These are phyloP conservation scores for Pleoardoris graminearum DNA, from an alignment of 2,329 filamentous ascomycete genomes.

Conservation along the genomic window DNA sequence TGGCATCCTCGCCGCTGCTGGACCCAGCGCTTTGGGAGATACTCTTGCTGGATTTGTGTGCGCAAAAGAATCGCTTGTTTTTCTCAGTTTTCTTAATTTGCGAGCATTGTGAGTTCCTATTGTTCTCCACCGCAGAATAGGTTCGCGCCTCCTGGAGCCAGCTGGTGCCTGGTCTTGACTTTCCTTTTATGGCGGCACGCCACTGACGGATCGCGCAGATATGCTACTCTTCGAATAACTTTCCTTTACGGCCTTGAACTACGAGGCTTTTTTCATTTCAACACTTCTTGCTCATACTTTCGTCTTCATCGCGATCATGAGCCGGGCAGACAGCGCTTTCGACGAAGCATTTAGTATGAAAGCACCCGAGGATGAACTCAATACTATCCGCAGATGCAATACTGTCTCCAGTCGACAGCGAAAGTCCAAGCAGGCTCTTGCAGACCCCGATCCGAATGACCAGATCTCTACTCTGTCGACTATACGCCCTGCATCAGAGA, in stretches of 20 bases:
- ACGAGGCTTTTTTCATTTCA: neutral
- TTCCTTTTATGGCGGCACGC: neutral
- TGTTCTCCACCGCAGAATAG: neutral
- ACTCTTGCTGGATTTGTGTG: neutral
- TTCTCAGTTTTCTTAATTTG: neutral
- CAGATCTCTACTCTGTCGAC: constrained; percentile 18
- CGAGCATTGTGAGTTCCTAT: neutral
- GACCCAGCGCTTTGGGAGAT: constrained; percentile 14
- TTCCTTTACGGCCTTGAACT: neutral
- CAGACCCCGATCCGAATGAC: constrained; percentile 6
- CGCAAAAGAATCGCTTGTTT: too few species aligned
- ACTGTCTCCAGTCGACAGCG: constrained; percentile 26
- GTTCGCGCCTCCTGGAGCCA: constrained; percentile 1
- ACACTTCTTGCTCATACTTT: neutral
- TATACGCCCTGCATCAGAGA: constrained; percentile 31
- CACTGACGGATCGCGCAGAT: neutral
- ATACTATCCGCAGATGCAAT: constrained; percentile 27
- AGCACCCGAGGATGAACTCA: constrained; percentile 18
- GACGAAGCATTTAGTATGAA: constrained; percentile 28
- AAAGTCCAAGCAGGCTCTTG: constrained; percentile 18
- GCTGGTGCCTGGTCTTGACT: constrained; percentile 2
- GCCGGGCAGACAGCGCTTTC: constrained; percentile 41
- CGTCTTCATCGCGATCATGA: constrained; percentile 34
- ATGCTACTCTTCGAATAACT: constrained; percentile 1
- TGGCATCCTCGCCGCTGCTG: constrained; percentile 14